Conservation (phyloP, 768 basidiomycete genomes). For the Lactarius pseudohatsudake region DNA sequence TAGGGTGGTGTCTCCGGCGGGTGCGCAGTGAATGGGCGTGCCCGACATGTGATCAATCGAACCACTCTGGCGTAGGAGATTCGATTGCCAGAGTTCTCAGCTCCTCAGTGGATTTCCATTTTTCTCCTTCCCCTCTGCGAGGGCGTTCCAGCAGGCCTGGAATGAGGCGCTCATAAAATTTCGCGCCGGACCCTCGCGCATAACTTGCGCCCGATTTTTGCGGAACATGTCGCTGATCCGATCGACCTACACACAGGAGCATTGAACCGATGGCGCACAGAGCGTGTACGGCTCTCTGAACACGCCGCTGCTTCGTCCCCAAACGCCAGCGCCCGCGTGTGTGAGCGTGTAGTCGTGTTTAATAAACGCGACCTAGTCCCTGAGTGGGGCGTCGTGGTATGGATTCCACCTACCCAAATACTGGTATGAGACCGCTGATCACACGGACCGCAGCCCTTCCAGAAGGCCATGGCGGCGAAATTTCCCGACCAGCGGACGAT, state of each 20-base stretch:
- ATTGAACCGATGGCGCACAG: slow-evolving; percentile 23
- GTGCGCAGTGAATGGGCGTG: slow-evolving; percentile 11
- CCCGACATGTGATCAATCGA: slow-evolving; percentile 22
- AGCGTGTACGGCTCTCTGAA: slow-evolving; percentile 27
- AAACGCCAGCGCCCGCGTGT: slow-evolving; percentile 38
- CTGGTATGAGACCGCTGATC: slow-evolving; percentile 13
- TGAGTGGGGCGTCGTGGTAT: slow-evolving; percentile 82
- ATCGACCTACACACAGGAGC: slow-evolving; percentile 18
- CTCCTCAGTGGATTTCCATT: slow-evolving; percentile 5
- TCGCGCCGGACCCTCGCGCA: slow-evolving; percentile 15
- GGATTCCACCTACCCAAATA: slow-evolving; percentile 28
- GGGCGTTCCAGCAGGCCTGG: slow-evolving; percentile 1
- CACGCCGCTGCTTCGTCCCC: slow-evolving; percentile 23
- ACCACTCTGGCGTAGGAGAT: slow-evolving; percentile 14
- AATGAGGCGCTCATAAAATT: slow-evolving; percentile 17
- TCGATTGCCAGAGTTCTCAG: slow-evolving; percentile 7
- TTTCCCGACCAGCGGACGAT: slow-evolving; percentile 69
- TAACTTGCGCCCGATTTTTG: slow-evolving; percentile 13
- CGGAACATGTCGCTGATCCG: slow-evolving; percentile 16
- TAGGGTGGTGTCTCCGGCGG: slow-evolving; percentile 16
- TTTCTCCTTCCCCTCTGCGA: neutral
- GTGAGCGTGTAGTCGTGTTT: slow-evolving; percentile 86
- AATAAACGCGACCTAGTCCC: slow-evolving; percentile 94
- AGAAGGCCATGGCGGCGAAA: slow-evolving; percentile 63
- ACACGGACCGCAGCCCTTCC: slow-evolving; percentile 59